Conservation (phyloP, 164 flowering plant species). For the Vitis labrusca region DNA sequence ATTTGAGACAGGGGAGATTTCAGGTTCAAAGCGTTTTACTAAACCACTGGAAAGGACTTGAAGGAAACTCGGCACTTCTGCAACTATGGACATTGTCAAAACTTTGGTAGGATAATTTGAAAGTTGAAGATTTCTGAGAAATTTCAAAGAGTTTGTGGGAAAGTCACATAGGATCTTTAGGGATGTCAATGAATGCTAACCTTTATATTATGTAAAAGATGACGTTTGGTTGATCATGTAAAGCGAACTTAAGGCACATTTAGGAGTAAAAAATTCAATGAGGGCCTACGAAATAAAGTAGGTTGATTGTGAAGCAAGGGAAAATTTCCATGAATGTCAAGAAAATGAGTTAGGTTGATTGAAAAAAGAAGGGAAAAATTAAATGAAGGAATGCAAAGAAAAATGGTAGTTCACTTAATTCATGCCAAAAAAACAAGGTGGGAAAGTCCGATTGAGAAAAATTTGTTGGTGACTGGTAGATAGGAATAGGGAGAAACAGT, state of each 20-base stretch:
- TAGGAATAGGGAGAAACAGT: too few relatives aligned
- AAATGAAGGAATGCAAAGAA: too few relatives aligned
- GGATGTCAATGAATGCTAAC: neutral
- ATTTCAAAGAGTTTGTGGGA: neutral
- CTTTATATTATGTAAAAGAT: neutral
- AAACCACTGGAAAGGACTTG: conserved; percentile 74
- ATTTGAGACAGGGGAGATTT: conserved; percentile 30
- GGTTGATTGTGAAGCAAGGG: too few relatives aligned
- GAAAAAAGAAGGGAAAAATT: too few relatives aligned
- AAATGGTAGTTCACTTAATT: too few relatives aligned
- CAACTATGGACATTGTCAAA: conserved; percentile 51
- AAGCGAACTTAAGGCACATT: conserved; percentile 1
- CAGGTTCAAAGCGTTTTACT: conserved; percentile 57
- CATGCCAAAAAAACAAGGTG: too few relatives aligned
- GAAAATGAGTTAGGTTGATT: too few relatives aligned
- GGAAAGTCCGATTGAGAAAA: too few relatives aligned
- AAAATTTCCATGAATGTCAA: too few relatives aligned
- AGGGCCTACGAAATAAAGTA: too few relatives aligned
- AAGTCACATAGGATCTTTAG: neutral
- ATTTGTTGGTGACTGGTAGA: too few relatives aligned
- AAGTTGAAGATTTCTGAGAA: neutral
- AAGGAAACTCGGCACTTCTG: conserved; percentile 55
- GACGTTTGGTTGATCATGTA: conserved; percentile 8
- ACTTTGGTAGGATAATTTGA: neutral
- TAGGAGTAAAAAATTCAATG: too few relatives aligned